Base-by-base conservation (phyloP, 148 eudicot species). In the Silene latifolia region DNA sequence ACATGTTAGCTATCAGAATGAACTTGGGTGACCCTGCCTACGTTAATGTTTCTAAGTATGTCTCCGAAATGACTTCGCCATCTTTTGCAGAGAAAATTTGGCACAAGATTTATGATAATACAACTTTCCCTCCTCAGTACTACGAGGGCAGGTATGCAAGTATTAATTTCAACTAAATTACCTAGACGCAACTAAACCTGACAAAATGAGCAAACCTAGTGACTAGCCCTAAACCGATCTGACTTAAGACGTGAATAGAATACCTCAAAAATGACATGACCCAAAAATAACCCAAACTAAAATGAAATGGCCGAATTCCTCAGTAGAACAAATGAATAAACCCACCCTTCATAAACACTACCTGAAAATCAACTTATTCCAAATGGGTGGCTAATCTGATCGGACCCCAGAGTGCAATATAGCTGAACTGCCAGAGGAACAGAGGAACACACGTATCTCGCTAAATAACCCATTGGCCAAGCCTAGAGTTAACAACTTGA, bases 1-100 rank as follows among this genome's bases (percentile, higher is more conserved):
- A 92, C 81, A 95, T 92, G 98, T 79, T 86, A 78, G 97, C 97
- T 24, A 46, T 91, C 71, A 83, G 97, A 62, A 91, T 91, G 98
- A 83, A 91, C 86, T 80, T 90, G 72, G 94, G 94, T 17, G 97
- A 92, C 67, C 97, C 94, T 60, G 75, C 85, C 27, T 92, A 85
- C 57, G 92, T 92, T 20, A 75, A 90, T 62, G 77, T 88, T 73
- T 76, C 76, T 58, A 80, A 81, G 71, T 89, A 88, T 18, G 79
- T 83, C 60, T 71, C 89, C 12, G 87, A 89, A n/a, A 95, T 95
- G 98, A 89, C 90, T 74, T 92, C 96, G n/a, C 83, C 87, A 19
- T 80, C 92, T 58, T 95, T 74, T 74, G 98, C 97, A 17, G 71
- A 81, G 88, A 78, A 76, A 77, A 74, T 92, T 67, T 86, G 79